Base-by-base conservation (phyloP, 805 yeast species). In the Candida ulmi region DNA sequence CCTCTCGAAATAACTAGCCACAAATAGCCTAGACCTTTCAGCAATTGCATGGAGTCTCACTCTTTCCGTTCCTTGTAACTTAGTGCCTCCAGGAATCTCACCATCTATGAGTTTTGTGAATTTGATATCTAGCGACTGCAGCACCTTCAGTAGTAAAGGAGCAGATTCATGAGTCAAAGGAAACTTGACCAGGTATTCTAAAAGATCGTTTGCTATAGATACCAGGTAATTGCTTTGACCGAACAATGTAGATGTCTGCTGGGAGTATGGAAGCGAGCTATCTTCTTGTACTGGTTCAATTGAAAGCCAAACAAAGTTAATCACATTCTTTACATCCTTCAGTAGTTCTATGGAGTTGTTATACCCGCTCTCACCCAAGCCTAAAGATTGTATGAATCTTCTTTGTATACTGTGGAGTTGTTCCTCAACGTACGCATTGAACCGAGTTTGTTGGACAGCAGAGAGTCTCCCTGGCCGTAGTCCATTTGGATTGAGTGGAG, bases 181-280 rank as follows among this genome's bases (percentile, higher is more conserved):
- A 45, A 65, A 65, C 46, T 70, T 77, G 12, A 64, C 69, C 8
- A 80, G 47, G 48, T 74, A 83, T 46, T 82, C 90, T 35, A 78
- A 69, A 23, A 82, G 52, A 45, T 83, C 88, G 36, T 83, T 87
- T 36, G 86, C 74, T 2, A 84, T 68, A 30, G 71, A 69, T 18
- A 86, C 62, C 15, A 83, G 58, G 48, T 81, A 83, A 38, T 78
- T 77, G 0, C 72, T 65, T 55, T 82, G 90, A 1, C 85, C 86
- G 51, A 74, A 75, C 26, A 60, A 41, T 13, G 65, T 62, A 2
- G 59, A 50, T 16, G 46, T 19, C 23, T 42, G 27, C 23, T 41
- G 38, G n/a, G n/a, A n/a, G n/a, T n/a, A n/a, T n/a, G n/a, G n/a
- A n/a, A n/a, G n/a, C n/a, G n/a, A 11, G 16, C 11, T 41, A 26